These are phyloP conservation scores for Dendrocalamus sinicus DNA, from an alignment of 176 grass and related monocot genomes.

Conservation along the genomic window DNA sequence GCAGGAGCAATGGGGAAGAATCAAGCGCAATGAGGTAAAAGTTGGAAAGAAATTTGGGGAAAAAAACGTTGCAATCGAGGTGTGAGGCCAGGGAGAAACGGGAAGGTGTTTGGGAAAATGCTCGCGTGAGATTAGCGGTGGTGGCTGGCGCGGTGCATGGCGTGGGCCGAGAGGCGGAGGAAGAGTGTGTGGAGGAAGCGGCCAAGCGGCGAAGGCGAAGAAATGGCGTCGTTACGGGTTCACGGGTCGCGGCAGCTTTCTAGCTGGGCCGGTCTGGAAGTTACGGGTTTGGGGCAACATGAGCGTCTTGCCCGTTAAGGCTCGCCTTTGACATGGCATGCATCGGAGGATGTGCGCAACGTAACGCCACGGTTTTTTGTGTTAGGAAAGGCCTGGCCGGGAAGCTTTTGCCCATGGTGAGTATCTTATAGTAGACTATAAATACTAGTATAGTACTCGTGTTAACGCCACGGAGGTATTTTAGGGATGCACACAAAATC, in stretches of 20 bases:
- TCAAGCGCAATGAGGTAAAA: conserved; percentile 21
- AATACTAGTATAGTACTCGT: no score
- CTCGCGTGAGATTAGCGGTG: conserved; percentile 45
- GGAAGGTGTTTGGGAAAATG: conserved; percentile 44
- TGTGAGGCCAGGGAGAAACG: conserved; percentile 52
- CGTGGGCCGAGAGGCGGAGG: conserved; percentile 45
- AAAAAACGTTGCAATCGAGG: conserved; percentile 41
- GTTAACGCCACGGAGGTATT: no score
- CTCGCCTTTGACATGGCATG: no score
- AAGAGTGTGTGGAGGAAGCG: conserved; percentile 15
- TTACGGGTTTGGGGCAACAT: not conserved
- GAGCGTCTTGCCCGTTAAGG: not conserved
- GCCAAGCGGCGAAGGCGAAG: conserved; percentile 45
- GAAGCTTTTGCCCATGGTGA: no score
- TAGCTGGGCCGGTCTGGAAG: conserved; percentile 14
- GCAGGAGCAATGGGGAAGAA: conserved; percentile 44
- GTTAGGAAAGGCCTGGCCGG: no score
- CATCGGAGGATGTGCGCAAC: no score
- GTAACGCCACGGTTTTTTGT: no score
- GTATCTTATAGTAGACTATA: no score
- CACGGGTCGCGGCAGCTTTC: conserved; percentile 38
- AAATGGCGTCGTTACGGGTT: conserved; percentile 36
- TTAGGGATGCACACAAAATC: no score
- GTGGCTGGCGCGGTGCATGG: conserved; percentile 55
- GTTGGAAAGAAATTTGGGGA: not conserved